Evolutionary conservation across 2,329 filamentous ascomycete genomes (phyloP).

Genomic region (Fusarium redolens): DNA sequence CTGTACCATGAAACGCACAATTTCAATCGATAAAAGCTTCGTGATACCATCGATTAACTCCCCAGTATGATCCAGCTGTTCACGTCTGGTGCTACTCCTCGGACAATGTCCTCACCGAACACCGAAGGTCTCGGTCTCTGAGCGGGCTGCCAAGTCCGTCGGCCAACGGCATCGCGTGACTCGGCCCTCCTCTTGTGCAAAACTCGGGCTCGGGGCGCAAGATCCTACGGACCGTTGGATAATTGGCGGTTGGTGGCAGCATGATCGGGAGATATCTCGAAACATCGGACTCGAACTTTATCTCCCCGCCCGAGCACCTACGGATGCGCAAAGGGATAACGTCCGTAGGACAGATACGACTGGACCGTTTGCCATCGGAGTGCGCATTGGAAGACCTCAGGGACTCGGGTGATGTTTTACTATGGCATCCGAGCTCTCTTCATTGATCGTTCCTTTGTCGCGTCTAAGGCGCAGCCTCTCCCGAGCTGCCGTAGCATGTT

Average conservation of each 20-base stretch:
- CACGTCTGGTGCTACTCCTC: not conserved
- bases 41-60: rapidly evolving
- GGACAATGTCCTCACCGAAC: not conserved
- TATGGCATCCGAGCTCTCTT: not conserved
- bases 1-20: not conserved
- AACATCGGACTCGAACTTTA: not conserved
- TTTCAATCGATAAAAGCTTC: too few relatives aligned
- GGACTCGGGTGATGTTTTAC: rapidly evolving
- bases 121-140: not conserved
- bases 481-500: not conserved
- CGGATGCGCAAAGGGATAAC: not conserved
- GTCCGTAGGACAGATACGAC: not conserved
- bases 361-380: not conserved
- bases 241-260: not conserved
- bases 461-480: not conserved
- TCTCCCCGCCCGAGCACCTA: not conserved
- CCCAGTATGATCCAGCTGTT: not conserved
- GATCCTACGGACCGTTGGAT: not conserved
- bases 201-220: not conserved
- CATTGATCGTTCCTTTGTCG: not conserved
- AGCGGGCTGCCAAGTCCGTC: not conserved
- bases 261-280: not conserved
- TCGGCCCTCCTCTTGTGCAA: not conserved
- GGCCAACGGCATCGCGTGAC: not conserved
- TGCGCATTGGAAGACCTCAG: not conserved